Conservation (phyloP, 306 rosid genomes). For the Citrullus colocynthis region DNA sequence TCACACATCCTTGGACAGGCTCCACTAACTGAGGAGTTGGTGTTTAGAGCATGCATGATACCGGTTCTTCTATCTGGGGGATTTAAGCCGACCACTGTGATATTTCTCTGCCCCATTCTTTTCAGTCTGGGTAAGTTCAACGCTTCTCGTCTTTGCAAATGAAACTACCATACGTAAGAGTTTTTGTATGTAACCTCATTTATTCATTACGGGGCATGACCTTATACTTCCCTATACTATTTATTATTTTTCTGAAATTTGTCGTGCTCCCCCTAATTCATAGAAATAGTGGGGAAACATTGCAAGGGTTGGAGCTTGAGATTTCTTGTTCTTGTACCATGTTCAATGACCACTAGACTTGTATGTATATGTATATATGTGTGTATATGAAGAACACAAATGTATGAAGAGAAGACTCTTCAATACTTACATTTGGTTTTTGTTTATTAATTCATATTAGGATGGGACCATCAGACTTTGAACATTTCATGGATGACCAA, state of each 20-base stretch:
- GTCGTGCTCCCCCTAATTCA: background rate
- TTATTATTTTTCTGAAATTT: background rate
- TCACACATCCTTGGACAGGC: conserved; percentile 44
- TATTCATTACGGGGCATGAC: background rate
- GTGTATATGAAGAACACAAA: background rate
- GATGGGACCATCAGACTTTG: background rate
- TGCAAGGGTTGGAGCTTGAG: background rate
- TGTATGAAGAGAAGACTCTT: background rate
- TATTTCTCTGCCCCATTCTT: conserved; percentile 71
- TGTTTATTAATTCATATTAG: background rate
- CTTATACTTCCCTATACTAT: background rate
- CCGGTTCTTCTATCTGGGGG: conserved; percentile 91
- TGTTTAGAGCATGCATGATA: conserved; percentile 91
- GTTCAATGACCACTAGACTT: background rate
- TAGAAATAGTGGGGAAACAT: background rate
- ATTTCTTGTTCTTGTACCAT: background rate
- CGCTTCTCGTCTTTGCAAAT: conserved; percentile 3
- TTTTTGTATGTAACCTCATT: background rate
- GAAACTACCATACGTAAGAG: background rate
- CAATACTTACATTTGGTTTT: background rate
- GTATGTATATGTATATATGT: background rate
- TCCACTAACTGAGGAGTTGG: conserved; percentile 87
- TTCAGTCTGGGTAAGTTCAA: conserved; percentile 77
- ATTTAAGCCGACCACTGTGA: conserved; percentile 37
- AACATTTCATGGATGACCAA: background rate